Conservation (phyloP, 208 protist genomes). For the Wallacemonas rigidus region DNA sequence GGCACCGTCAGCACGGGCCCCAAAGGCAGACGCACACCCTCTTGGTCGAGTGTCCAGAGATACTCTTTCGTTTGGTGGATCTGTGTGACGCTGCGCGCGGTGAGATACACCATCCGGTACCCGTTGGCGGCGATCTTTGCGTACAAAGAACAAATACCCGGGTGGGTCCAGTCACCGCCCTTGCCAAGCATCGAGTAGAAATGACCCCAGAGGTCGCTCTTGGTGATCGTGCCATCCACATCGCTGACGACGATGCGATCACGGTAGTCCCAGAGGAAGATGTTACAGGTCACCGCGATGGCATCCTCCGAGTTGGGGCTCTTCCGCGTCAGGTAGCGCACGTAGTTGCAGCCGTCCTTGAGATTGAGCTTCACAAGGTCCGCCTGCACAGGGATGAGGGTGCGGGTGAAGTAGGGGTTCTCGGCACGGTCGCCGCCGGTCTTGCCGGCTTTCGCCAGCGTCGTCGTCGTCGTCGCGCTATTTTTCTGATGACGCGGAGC, state of each 20-base stretch:
- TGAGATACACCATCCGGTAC: slow-evolving; percentile 95
- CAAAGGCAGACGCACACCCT: slow-evolving; percentile 69
- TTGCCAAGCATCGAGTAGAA: slow-evolving; percentile 91
- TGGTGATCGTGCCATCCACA: slow-evolving; percentile 99
- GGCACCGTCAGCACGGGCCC: slow-evolving; percentile 91
- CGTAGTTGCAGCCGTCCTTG: slow-evolving; percentile 85
- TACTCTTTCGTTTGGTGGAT: slow-evolving; percentile 81
- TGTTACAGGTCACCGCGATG: slow-evolving; percentile 76
- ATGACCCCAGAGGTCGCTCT: slow-evolving; percentile 96
- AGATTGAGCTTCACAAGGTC: slow-evolving; percentile 92
- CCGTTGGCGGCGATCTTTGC: slow-evolving; percentile 94
- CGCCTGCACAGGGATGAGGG: slow-evolving; percentile 81
- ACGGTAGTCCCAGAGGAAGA: slow-evolving; percentile 94
- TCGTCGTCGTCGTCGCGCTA: neutral
- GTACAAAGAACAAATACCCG: slow-evolving; percentile 93
- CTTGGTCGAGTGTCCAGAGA: slow-evolving; percentile 82
- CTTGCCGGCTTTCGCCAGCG: neutral
- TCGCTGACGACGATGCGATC: slow-evolving; percentile 97
- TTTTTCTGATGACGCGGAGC: neutral
- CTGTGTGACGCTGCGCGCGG: slow-evolving; percentile 88
- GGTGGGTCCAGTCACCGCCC: slow-evolving; percentile 95
- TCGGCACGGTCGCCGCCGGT: slow-evolving; percentile 2
- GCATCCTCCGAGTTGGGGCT: slow-evolving; percentile 35
- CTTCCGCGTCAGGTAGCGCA: slow-evolving; percentile 91
- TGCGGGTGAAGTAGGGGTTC: slow-evolving; percentile 59